These are phyloP conservation scores for Teunomyces barrocoloradensis DNA, from an alignment of 805 yeast genomes.

Conservation along the genomic window DNA sequence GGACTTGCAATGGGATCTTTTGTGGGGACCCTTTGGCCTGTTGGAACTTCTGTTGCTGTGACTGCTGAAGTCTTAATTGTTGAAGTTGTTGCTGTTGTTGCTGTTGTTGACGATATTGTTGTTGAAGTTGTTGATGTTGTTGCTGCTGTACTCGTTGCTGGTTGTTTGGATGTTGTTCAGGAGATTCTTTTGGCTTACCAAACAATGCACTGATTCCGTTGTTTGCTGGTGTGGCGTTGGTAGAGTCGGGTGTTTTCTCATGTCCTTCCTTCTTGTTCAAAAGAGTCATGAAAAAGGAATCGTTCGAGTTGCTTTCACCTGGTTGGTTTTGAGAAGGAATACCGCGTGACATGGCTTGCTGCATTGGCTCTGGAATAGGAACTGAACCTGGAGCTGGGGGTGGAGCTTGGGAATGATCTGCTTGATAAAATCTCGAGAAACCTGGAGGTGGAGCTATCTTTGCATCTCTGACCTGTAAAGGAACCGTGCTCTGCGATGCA, in stretches of 20 bases:
- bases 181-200: not conserved
- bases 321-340: not conserved
- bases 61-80: not conserved
- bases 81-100: constrained; percentile 11
- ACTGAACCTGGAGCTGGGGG: not conserved
- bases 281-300: constrained; percentile 46
- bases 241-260: too few relatives aligned
- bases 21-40: constrained; percentile 5
- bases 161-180: constrained; percentile 9
- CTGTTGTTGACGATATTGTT: constrained; percentile 10
- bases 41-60: constrained; percentile 10
- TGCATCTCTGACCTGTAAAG: not conserved
- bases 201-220: constrained; percentile 1
- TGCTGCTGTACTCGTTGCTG: constrained; percentile 8
- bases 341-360: not conserved
- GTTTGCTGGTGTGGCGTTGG: not conserved
- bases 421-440: constrained; percentile 8
- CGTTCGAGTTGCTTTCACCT: constrained; percentile 21
- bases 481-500: not conserved
- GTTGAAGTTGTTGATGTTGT: constrained; percentile 13
- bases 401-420: not conserved
- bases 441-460: constrained; percentile 6
- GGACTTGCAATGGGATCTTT: constrained; percentile 6
- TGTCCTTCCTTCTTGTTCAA: constrained; percentile 31
- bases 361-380: not conserved